Base-by-base conservation (phyloP, 75 land plant species). In the Picea sitchensis region DNA sequence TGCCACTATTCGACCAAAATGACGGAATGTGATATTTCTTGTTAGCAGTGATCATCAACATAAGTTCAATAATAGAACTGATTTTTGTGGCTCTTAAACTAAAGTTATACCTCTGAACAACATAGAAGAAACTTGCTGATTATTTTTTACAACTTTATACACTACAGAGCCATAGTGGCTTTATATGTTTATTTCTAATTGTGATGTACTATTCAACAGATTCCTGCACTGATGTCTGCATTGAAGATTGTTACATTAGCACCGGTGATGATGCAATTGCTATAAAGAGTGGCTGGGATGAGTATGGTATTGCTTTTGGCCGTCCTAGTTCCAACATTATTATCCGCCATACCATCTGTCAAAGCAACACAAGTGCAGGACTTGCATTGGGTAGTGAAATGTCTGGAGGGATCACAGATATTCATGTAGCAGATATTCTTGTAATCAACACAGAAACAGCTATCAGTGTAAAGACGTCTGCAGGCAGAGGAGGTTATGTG, bases 201-300 rank as follows among this genome's bases (percentile, higher is more conserved):
- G 11, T 51, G 56, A 51, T 51, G 12, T 51, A 51, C 9, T 51
- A 51, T 51, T 51, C 9, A 12, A 51, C 91, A 93, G 96, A 93
- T 79, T 93, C 96, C 31, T 87, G 90, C 21, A 58, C 76, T 30
- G 75, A 88, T 87, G 94, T 93, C 30, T 93, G 91, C 85, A 92
- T 93, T 20, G 64, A 92, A 72, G 90, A 93, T 75, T 92, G 93
- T 64, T 92, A 93, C 78, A 88, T 93, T 58, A 84, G 86, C 67
- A 85, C 83, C n/a, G 96, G 96, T 9, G 92, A 94, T 79, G 96
- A 94, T 73, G 62, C 88, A 34, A 82, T 94, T 58, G 68, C 93
- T 38, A 84, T 94, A 44, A 94, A 94, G 78, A 94, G 96, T 80
- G 96, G 96, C 13, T 92, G 94, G 96, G 96, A 93, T 77, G 91